Percentiles rank a stretch among this genome's conserved stretches.
Evolutionary conservation across 345 rosid genomes (phyloP).

Genomic region (Microthlaspi erraticum): DNA sequence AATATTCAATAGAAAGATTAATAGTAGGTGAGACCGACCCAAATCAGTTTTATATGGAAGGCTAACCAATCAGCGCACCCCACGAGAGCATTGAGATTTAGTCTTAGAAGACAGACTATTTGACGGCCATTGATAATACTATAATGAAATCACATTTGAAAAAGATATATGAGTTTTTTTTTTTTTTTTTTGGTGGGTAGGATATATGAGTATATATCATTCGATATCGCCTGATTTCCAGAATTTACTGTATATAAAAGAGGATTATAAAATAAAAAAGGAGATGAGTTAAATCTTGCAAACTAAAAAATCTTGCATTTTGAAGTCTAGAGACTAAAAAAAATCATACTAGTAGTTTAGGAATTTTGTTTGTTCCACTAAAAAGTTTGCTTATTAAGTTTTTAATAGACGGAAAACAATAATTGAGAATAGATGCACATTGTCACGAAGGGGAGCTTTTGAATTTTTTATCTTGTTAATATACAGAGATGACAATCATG

Average conservation of each 20-base stretch:
- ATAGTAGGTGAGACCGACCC: constrained; percentile 39
- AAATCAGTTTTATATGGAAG: constrained; percentile 23
- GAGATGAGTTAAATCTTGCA: too few relatives aligned
- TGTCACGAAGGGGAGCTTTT: too few relatives aligned
- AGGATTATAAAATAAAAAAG: neutral
- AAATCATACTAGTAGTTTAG: too few relatives aligned
- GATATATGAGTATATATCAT: neutral
- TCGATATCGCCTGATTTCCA: neutral
- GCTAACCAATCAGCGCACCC: constrained; percentile 30
- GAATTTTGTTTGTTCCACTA: too few relatives aligned
- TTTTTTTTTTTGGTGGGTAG: neutral
- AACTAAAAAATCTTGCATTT: too few relatives aligned
- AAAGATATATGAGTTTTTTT: too few relatives aligned
- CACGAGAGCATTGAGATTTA: constrained; percentile 37
- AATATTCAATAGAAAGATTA: constrained; percentile 7
- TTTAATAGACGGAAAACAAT: too few relatives aligned
- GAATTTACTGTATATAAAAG: neutral
- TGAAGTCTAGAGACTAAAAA: too few relatives aligned
- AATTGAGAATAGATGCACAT: too few relatives aligned
- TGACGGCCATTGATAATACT: constrained; percentile 29
- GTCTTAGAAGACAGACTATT: constrained; percentile 30
- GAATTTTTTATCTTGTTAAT: too few relatives aligned
- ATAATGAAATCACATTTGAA: neutral
- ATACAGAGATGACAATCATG: too few relatives aligned
- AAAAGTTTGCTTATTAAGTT: too few relatives aligned